Percentiles rank a stretch among this genome's conserved stretches.
Conservation (phyloP, 441 rosid species). For the Erodium moschatum region DNA sequence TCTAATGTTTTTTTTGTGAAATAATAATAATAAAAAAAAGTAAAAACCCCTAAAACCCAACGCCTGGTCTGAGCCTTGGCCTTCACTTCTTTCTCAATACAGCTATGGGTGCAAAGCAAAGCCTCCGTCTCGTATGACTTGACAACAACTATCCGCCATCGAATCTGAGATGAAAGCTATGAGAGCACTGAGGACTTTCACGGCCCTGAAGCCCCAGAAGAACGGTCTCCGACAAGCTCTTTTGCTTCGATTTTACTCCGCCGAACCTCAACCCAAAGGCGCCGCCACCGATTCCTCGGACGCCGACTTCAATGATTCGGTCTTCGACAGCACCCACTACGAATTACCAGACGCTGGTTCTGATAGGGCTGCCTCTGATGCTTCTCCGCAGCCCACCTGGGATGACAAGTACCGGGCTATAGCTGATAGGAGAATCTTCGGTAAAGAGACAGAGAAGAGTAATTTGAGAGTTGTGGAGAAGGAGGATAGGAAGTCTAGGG, state of each 20-base stretch:
- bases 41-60: neutral
- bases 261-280: slow-evolving; percentile 38
- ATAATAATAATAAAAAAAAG: no score
- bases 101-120: neutral
- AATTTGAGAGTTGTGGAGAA: slow-evolving; percentile 22
- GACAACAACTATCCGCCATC: no score
- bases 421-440: slow-evolving; percentile 45
- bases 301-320: slow-evolving; percentile 36
- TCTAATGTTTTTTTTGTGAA: no score
- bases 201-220: slow-evolving; percentile 15
- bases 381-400: slow-evolving; percentile 43
- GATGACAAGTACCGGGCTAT: slow-evolving; percentile 50
- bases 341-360: slow-evolving; percentile 22
- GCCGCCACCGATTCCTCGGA: slow-evolving; percentile 17
- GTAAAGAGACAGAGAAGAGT: slow-evolving; percentile 32
- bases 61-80: neutral
- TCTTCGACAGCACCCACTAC: slow-evolving; percentile 57
- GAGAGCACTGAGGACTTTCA: slow-evolving; percentile 31
- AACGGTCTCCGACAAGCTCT: slow-evolving; percentile 3
- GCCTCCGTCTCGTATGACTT: neutral
- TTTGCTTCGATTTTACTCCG: slow-evolving; percentile 40
- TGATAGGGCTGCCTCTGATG: slow-evolving; percentile 2
- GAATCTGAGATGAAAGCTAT: slow-evolving; percentile 41
- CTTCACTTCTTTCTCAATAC: neutral
- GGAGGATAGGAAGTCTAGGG: slow-evolving; percentile 42